These are phyloP conservation scores for Mortierella sp. DNA, from an alignment of 371 early-diverging fungal genomes.

Conservation along the genomic window DNA sequence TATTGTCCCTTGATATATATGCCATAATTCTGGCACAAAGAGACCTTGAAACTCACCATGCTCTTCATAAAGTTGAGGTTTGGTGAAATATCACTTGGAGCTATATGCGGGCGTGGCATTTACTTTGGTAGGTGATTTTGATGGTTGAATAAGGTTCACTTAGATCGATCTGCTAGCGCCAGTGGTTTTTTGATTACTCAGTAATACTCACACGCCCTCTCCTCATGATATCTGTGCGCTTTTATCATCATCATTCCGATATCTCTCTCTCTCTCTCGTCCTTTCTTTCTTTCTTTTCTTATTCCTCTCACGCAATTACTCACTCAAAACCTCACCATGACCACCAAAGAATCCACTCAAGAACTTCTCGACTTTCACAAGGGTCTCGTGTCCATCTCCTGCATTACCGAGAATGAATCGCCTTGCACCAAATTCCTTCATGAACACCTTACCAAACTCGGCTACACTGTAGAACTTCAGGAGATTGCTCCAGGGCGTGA, in stretches of 20 bases:
- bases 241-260: not conserved
- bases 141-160: too few relatives aligned
- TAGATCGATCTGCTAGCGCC: too few relatives aligned
- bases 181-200: too few relatives aligned
- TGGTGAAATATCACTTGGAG: too few relatives aligned
- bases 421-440: conserved; percentile 50
- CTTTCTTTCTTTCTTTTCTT: not conserved
- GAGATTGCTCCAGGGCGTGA: conserved; percentile 54
- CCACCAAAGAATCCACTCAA: conserved; percentile 36
- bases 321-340: conserved; percentile 24
- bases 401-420: conserved; percentile 56
- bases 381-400: conserved; percentile 53
- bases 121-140: too few relatives aligned
- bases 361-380: conserved; percentile 55
- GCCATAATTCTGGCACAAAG: too few relatives aligned
- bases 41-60: too few relatives aligned
- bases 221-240: too few relatives aligned
- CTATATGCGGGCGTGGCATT: too few relatives aligned
- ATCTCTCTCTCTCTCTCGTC: not conserved
- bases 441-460: conserved; percentile 46
- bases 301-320: not conserved
- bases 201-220: conserved; percentile 1
- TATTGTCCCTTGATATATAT: too few relatives aligned
- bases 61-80: too few relatives aligned
- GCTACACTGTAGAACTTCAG: conserved; percentile 58